These are phyloP conservation scores for Angophora floribunda DNA, from an alignment of 345 rosid species.

Conservation along the genomic window DNA sequence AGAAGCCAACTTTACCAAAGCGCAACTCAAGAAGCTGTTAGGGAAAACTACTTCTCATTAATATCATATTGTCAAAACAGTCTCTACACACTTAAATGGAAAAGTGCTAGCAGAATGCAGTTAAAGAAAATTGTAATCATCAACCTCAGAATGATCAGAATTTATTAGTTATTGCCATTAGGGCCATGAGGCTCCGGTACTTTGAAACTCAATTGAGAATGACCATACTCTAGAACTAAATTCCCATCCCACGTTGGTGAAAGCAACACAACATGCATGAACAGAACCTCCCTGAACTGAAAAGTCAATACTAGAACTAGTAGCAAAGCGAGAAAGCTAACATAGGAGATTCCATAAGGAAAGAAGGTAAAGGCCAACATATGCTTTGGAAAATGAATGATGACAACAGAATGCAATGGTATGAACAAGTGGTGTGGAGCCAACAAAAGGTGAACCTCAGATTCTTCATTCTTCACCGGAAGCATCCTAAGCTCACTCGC, in stretches of 20 bases:
- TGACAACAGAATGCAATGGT: background rate
- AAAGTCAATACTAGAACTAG: background rate
- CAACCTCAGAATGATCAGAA: background rate
- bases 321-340: background rate
- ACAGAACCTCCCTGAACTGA: background rate
- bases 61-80: background rate
- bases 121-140: background rate
- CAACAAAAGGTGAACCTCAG: slow-evolving; percentile 54
- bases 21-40: background rate
- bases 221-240: background rate
- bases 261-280: background rate
- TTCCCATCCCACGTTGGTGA: background rate
- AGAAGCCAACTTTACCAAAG: background rate
- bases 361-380: background rate
- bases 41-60: background rate
- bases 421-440: background rate
- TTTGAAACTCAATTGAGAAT: background rate
- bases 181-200: background rate
- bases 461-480: slow-evolving; percentile 87
- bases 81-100: background rate
- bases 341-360: background rate
- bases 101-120: background rate
- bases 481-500: slow-evolving; percentile 70
- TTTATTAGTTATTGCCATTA: background rate
- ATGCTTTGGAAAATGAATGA: background rate